Evolutionary conservation across 352 stramenopile genomes (phyloP), one percentile per base, ranked within the genome.

Genomic region (Phytophthora lateralis): DNA sequence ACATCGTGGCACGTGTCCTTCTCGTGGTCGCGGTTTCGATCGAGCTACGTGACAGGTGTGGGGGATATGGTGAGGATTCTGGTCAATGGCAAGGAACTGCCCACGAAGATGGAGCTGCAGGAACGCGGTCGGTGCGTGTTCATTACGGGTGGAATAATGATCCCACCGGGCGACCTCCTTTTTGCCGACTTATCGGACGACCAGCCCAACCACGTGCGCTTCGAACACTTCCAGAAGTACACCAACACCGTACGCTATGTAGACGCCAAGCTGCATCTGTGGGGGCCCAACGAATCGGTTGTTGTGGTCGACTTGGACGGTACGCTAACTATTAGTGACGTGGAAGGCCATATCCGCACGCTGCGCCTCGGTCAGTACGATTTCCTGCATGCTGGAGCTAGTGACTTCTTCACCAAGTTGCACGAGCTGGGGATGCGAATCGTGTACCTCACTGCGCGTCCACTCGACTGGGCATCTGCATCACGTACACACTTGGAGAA

Each of bases 281-380:
- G 85, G 85, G 76, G 78, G 2, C 78, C 85, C 5, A 90, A 94
- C 50, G 85, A 92, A 56, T 90, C 81, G 14, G 76, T 86, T n/a
- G 78, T 93, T 24, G 81, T 95, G 14, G 84, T 82, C 11, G 85
- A 95, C 54, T 74, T 95, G 60, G 85, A 95, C 55, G 85, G 85
- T 14, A 95, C 85, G 17, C 75, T 95, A 38, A 95, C 85, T 1
- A 90, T 92, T 51, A 95, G 80, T 64, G 85, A 95, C 51, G 82
- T 95, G 11, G 85, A 95, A 60, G 85, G 85, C 42, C 85, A 95
- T 66, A 95, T 95, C 60, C 83, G 85, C 21, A 95, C 85, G 7
- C 68, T 95, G 24, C 81, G 85, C 11, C 75, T 95, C 9, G 85
- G 83, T 0, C 85, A 95, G 66, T 93, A 95, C 59, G 81, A 95